Conservation (phyloP, 2,329 filamentous ascomycete genomes). For the Aspergillus jensenii region DNA sequence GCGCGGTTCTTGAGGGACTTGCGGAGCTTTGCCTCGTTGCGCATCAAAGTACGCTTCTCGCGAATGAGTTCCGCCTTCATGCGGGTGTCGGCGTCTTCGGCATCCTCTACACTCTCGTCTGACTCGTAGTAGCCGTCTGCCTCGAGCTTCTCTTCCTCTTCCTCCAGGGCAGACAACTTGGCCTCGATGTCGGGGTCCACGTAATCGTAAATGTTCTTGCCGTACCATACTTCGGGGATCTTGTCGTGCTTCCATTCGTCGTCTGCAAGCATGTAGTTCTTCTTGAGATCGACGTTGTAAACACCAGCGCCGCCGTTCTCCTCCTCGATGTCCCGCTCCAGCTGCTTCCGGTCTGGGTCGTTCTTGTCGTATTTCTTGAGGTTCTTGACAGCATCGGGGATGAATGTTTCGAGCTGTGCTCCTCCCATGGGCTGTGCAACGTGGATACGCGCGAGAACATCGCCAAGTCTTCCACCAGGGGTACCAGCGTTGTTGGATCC, state of each 20-base stretch:
- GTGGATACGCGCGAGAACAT: slow-evolving; percentile 92
- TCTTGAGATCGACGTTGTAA: slow-evolving; percentile 88
- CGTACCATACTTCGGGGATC: slow-evolving; percentile 89
- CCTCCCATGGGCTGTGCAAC: slow-evolving; percentile 91
- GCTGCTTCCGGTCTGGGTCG: slow-evolving; percentile 76
- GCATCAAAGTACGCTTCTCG: slow-evolving; percentile 88
- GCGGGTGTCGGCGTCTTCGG: slow-evolving; percentile 80
- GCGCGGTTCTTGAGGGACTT: slow-evolving; percentile 97
- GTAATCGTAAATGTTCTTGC: slow-evolving; percentile 97
- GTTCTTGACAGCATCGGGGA: slow-evolving; percentile 79
- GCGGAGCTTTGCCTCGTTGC: slow-evolving; percentile 92
- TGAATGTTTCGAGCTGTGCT: slow-evolving; percentile 74
- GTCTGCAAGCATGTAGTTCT: slow-evolving; percentile 83
- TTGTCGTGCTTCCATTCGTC: slow-evolving; percentile 95
- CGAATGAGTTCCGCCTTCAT: slow-evolving; percentile 94
- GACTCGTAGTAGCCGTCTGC: slow-evolving; percentile 92
- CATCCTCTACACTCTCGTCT: slow-evolving; percentile 78
- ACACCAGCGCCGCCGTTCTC: slow-evolving; percentile 95
- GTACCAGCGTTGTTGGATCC: slow-evolving; percentile 77
- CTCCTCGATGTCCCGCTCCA: slow-evolving; percentile 85
- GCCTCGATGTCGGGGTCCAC: slow-evolving; percentile 95
- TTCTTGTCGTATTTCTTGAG: slow-evolving; percentile 86
- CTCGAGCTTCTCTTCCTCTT: slow-evolving; percentile 91
- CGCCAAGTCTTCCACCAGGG: slow-evolving; percentile 77
- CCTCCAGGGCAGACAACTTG: slow-evolving; percentile 87